Evolutionary conservation across 2,329 filamentous ascomycete genomes (phyloP).

Genomic region (Fusarium nematophilum): DNA sequence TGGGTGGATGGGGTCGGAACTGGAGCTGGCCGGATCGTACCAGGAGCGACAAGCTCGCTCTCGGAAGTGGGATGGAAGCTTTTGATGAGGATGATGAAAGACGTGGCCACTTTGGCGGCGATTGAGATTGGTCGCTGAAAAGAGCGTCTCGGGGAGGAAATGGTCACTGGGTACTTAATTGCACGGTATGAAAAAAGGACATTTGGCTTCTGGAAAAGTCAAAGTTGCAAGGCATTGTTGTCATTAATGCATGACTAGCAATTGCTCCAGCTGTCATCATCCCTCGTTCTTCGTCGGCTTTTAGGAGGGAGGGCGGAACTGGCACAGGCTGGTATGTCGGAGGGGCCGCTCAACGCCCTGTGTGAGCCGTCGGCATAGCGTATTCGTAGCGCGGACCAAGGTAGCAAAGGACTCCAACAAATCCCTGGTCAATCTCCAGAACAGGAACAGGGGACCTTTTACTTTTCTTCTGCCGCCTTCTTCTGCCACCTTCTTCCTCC

Average conservation of each 20-base stretch:
- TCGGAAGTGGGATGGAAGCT: slow-evolving; percentile 8
- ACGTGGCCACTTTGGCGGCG: slow-evolving; percentile 19
- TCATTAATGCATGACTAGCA: neutral
- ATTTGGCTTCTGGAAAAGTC: neutral
- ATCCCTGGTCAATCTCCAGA: slow-evolving; percentile 11
- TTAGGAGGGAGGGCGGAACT: neutral
- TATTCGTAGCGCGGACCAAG: slow-evolving; percentile 14
- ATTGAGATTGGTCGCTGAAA: neutral
- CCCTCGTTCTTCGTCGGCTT: neutral
- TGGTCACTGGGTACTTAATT: too few species aligned
- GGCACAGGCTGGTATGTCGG: too few species aligned
- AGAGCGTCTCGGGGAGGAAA: neutral
- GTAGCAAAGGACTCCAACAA: slow-evolving; percentile 19
- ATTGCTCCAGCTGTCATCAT: neutral
- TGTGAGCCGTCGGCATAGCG: slow-evolving; percentile 9
- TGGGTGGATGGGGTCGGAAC: slow-evolving; percentile 40
- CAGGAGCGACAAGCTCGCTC: slow-evolving; percentile 20
- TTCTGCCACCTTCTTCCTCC: slow-evolving; percentile 21
- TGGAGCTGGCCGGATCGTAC: slow-evolving; percentile 41
- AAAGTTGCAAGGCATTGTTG: neutral
- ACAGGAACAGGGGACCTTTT: slow-evolving; percentile 35
- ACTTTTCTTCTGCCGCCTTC: slow-evolving; percentile 2
- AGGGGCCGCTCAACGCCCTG: slow-evolving; percentile 6
- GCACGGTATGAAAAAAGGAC: too few species aligned
- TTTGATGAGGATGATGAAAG: slow-evolving; percentile 2